Evolutionary conservation across 2,329 filamentous ascomycete species (phyloP).

Genomic region (Tricladium varicosporioides): DNA sequence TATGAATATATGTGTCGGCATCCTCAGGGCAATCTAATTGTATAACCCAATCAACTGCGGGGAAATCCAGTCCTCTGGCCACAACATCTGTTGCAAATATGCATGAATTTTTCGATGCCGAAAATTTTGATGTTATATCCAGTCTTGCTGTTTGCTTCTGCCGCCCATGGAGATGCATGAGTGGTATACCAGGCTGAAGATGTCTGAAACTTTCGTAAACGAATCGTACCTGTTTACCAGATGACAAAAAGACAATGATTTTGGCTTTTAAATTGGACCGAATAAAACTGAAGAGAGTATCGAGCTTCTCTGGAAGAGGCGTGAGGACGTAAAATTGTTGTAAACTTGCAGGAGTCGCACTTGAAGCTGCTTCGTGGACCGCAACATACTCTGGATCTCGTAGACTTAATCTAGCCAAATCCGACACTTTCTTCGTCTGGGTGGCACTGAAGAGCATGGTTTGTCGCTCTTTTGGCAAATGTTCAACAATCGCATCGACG

Average conservation of each 20-base stretch:
- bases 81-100: conserved; percentile 96
- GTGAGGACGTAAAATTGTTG: conserved; percentile 91
- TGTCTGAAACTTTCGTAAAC: conserved; percentile 92
- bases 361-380: conserved; percentile 78
- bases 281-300: conserved; percentile 91
- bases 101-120: conserved; percentile 76
- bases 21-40: conserved; percentile 97
- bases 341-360: conserved; percentile 78
- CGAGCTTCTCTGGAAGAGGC: conserved; percentile 82
- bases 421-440: conserved; percentile 90
- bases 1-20: conserved; percentile 95
- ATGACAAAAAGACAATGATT: conserved; percentile 92
- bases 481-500: conserved; percentile 89
- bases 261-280: conserved; percentile 88
- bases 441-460: conserved; percentile 95
- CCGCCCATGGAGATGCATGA: conserved; percentile 88
- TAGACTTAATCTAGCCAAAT: conserved; percentile 83
- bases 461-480: conserved; percentile 81
- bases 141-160: conserved; percentile 89
- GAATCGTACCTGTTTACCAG: conserved; percentile 94
- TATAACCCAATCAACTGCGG: conserved; percentile 97
- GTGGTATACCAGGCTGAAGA: conserved; percentile 87
- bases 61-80: conserved; percentile 91
- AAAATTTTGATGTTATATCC: conserved; percentile 84
- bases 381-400: conserved; percentile 92